Conservation (phyloP, 805 yeast species). For the Pichia deserticola region DNA sequence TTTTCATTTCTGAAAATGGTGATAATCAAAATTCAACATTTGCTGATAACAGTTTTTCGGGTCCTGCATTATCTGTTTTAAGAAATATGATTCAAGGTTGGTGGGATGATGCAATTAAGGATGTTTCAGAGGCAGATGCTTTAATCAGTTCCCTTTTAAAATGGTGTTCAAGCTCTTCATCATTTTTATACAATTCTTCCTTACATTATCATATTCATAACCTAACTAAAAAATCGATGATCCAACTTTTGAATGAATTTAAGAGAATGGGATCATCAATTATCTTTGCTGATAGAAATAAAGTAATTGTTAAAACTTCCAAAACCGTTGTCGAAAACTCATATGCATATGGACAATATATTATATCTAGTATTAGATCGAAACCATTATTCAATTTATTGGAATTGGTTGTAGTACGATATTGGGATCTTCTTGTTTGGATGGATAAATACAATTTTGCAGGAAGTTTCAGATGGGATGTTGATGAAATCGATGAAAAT, state of each 20-base stretch:
- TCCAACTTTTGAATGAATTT: conserved; percentile 77
- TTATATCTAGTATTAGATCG: conserved; percentile 67
- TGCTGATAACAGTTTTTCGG: conserved; percentile 78
- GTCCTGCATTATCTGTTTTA: conserved; percentile 62
- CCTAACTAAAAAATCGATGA: conserved; percentile 70
- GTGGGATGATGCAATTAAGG: conserved; percentile 85
- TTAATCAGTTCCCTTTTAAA: conserved; percentile 73
- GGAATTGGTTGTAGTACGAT: conserved; percentile 63
- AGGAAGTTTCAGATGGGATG: conserved; percentile 52
- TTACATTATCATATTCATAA: conserved; percentile 85
- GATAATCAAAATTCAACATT: conserved; percentile 33
- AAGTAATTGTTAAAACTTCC: conserved; percentile 61
- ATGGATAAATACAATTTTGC: conserved; percentile 87
- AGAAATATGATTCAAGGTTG: conserved; percentile 73
- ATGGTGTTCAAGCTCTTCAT: conserved; percentile 78
- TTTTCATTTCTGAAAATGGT: conserved; percentile 53
- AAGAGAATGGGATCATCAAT: conserved; percentile 70
- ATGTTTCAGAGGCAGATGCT: conserved; percentile 62
- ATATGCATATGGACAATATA: conserved; percentile 82
- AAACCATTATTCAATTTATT: conserved; percentile 77
- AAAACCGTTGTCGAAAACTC: conserved; percentile 80
- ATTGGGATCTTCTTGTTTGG: conserved; percentile 94
- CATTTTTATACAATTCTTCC: conserved; percentile 67
- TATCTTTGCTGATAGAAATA: conserved; percentile 73
- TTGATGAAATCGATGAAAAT: conserved; percentile 24